Evolutionary conservation across 768 basidiomycete species (phyloP).

Genomic region (Hygrophoropsis aurantiaca): DNA sequence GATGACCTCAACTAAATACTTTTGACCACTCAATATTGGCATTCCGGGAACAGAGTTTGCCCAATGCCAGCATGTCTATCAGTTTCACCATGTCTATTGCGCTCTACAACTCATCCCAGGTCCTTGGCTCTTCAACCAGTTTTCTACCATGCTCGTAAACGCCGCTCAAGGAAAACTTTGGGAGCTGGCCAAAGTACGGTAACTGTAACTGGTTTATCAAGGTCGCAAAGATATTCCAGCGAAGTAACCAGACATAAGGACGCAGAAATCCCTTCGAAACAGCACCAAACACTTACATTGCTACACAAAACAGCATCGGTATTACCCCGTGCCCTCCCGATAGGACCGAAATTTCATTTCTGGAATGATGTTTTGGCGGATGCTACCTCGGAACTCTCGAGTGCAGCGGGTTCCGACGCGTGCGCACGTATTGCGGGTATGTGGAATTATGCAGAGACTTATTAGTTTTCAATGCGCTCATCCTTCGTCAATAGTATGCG

Average conservation of each 20-base stretch:
- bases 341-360: conserved; percentile 35
- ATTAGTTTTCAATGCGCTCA: conserved; percentile 1
- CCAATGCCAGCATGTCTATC: conserved; percentile 8
- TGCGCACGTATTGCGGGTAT: conserved; percentile 49
- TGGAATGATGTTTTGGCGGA: conserved; percentile 47
- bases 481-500: conserved; percentile 47
- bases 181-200: background rate
- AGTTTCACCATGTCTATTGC: background rate
- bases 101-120: background rate
- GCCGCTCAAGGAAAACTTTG: background rate
- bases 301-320: conserved; percentile 50
- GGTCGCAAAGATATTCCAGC: background rate
- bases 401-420: conserved; percentile 28
- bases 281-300: conserved; percentile 40
- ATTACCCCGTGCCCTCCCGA: conserved; percentile 43
- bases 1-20: background rate
- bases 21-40: too few relatives aligned
- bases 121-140: background rate
- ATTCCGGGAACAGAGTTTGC: background rate
- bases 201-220: background rate
- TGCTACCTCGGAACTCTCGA: conserved; percentile 29
- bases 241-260: background rate
- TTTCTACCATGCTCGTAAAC: background rate
- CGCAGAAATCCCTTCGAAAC: conserved; percentile 2
- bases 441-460: conserved; percentile 17